Conservation (phyloP, 2,329 filamentous ascomycete genomes). For the Hypoxylon sp. region DNA sequence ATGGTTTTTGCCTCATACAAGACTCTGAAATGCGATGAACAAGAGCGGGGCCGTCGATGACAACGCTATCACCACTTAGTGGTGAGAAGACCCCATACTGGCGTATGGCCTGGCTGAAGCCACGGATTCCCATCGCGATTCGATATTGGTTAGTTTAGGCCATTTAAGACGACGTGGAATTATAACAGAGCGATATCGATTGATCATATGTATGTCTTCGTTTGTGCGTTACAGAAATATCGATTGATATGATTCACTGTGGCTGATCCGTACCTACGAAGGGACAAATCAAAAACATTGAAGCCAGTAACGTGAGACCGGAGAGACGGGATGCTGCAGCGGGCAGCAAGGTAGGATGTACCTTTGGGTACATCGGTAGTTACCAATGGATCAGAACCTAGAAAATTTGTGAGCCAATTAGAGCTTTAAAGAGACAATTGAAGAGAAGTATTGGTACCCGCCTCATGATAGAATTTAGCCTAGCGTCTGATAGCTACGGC, state of each 20-base stretch:
- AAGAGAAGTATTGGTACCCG: conserved; percentile 16
- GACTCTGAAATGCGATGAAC: conserved; percentile 79
- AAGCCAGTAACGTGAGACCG: conserved; percentile 7
- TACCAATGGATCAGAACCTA: conserved; percentile 6
- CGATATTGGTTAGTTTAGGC: not conserved
- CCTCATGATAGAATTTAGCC: conserved; percentile 19
- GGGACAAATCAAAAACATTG: not conserved
- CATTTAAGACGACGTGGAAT: conserved; percentile 1
- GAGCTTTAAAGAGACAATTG: conserved; percentile 21
- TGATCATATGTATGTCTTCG: not conserved
- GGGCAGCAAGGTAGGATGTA: not conserved
- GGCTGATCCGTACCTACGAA: not conserved
- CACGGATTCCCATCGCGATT: conserved; percentile 70
- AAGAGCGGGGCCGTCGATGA: conserved; percentile 84
- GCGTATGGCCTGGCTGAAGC: conserved; percentile 67
- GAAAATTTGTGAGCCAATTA: conserved; percentile 33
- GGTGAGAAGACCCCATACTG: conserved; percentile 63
- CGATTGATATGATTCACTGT: conserved; percentile 2
- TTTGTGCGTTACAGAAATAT: conserved; percentile 2
- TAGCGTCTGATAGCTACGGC: conserved; percentile 14
- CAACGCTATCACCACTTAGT: conserved; percentile 61
- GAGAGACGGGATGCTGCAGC: not conserved
- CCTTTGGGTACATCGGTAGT: conserved; percentile 5
- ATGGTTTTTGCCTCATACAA: conserved; percentile 60
- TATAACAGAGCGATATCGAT: not conserved